Conservation (phyloP, 805 yeast species). For the Debaryomyces prosopidis region DNA sequence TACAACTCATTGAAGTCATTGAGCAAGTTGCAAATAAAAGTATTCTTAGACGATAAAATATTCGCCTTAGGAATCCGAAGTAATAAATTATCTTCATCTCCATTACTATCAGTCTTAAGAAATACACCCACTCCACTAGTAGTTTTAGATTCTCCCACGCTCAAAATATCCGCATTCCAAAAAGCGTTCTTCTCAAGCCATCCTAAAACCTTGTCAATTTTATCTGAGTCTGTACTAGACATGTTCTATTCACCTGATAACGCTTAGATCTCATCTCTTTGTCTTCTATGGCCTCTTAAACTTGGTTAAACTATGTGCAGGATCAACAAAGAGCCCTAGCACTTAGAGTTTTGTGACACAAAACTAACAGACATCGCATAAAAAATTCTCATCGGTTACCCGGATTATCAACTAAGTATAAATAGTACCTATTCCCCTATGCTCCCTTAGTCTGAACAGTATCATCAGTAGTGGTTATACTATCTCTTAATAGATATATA, state of each 20-base stretch:
- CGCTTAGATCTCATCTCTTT: background rate
- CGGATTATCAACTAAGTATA: conserved; percentile 21
- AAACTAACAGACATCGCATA: background rate
- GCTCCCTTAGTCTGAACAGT: conserved; percentile 32
- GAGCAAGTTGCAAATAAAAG: conserved; percentile 65
- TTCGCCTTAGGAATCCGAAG: conserved; percentile 63
- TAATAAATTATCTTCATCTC: conserved; percentile 33
- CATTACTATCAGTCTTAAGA: conserved; percentile 40
- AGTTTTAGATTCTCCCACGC: conserved; percentile 7
- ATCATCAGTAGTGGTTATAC: conserved; percentile 85
- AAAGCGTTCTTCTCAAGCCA: conserved; percentile 63
- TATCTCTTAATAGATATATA: conserved; percentile 66
- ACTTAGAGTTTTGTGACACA: background rate
- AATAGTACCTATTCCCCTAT: conserved; percentile 24
- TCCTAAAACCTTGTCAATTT: conserved; percentile 12
- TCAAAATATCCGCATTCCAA: conserved; percentile 43
- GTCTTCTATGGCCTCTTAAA: background rate
- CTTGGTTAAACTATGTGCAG: conserved; percentile 4
- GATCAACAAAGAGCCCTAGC: background rate
- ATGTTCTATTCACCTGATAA: background rate
- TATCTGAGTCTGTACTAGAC: background rate
- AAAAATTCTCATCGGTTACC: conserved; percentile 7
- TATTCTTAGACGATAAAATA: conserved; percentile 57
- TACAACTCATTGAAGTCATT: conserved; percentile 58
- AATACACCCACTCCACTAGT: conserved; percentile 77